Percentiles rank a stretch among this genome's conserved stretches.
Evolutionary conservation across 495 filamentous ascomycete species (phyloP).

Genomic region (Penicillium coprophilum): DNA sequence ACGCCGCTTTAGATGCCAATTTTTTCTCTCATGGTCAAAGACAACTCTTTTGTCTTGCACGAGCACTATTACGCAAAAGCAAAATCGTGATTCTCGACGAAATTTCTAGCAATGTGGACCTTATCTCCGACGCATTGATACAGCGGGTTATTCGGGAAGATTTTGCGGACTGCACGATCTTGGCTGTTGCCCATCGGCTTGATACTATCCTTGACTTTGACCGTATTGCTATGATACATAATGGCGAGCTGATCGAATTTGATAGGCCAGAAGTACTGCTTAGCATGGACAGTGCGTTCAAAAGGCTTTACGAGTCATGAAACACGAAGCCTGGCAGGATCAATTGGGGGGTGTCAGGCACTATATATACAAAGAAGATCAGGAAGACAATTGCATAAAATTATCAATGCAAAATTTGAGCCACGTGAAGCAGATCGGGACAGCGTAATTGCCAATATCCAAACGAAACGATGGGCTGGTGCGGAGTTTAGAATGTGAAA

Average conservation of each 20-base stretch:
- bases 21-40: constrained; percentile 42
- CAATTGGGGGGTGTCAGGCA: no score
- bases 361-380: no score
- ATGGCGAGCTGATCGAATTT: constrained; percentile 27
- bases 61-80: constrained; percentile 23
- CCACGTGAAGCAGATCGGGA: no score
- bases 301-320: constrained; percentile 1
- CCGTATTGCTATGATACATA: constrained; percentile 28
- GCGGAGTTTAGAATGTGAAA: no score
- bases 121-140: constrained; percentile 28
- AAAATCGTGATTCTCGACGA: constrained; percentile 37
- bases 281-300: neutral
- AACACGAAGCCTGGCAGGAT: no score
- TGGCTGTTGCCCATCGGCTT: constrained; percentile 37
- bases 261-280: constrained; percentile 23
- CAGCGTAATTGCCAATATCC: no score
- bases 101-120: constrained; percentile 25
- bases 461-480: no score
- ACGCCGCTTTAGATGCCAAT: constrained; percentile 3
- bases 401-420: no score
- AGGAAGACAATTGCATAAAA: no score
- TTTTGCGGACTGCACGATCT: constrained; percentile 29
- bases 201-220: constrained; percentile 30
- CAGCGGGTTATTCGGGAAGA: constrained; percentile 25
- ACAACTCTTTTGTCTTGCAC: constrained; percentile 37